Percentiles rank a stretch among this genome's conserved stretches.
Evolutionary conservation across 192 early-diverging fungal species (phyloP).

Genomic region (Entomortierella lignicola): DNA sequence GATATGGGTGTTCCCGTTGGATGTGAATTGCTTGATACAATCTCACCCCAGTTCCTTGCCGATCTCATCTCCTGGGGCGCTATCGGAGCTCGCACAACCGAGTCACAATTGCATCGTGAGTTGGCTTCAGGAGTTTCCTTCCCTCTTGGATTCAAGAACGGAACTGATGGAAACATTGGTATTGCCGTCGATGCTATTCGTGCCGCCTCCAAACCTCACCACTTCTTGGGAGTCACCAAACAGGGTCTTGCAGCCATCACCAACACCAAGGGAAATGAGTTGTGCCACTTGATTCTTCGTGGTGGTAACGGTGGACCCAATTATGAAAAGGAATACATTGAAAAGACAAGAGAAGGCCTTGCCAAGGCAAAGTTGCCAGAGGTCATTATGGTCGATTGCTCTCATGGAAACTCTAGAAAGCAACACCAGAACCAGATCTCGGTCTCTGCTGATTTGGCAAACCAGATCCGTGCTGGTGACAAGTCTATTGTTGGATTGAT

Average conservation of each 20-base stretch:
- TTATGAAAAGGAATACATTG: constrained; percentile 75
- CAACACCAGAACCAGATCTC: constrained; percentile 88
- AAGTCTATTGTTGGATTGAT: constrained; percentile 84
- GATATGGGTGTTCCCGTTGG: constrained; percentile 87
- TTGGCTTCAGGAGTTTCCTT: constrained; percentile 93
- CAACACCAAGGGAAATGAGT: constrained; percentile 83
- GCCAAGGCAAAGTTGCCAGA: constrained; percentile 69
- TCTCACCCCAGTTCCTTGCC: constrained; percentile 95
- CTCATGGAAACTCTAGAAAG: constrained; percentile 93
- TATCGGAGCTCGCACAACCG: constrained; percentile 96
- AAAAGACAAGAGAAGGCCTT: constrained; percentile 67
- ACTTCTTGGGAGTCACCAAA: constrained; percentile 96
- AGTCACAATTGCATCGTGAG: constrained; percentile 95
- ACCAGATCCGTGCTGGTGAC: constrained; percentile 81
- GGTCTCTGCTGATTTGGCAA: constrained; percentile 75
- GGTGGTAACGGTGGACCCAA: constrained; percentile 93
- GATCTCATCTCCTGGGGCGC: constrained; percentile 97
- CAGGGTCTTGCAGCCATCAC: constrained; percentile 92
- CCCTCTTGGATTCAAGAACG: constrained; percentile 99
- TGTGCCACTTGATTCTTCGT: constrained; percentile 91
- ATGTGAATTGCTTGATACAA: constrained; percentile 93
- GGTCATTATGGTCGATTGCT: constrained; percentile 95
- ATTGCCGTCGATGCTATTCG: constrained; percentile 83
- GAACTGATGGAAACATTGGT: constrained; percentile 90
- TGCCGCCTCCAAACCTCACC: constrained; percentile 80